Evolutionary conservation across 2,329 filamentous ascomycete genomes (phyloP).

Genomic region (Trichocomaceae sp.): DNA sequence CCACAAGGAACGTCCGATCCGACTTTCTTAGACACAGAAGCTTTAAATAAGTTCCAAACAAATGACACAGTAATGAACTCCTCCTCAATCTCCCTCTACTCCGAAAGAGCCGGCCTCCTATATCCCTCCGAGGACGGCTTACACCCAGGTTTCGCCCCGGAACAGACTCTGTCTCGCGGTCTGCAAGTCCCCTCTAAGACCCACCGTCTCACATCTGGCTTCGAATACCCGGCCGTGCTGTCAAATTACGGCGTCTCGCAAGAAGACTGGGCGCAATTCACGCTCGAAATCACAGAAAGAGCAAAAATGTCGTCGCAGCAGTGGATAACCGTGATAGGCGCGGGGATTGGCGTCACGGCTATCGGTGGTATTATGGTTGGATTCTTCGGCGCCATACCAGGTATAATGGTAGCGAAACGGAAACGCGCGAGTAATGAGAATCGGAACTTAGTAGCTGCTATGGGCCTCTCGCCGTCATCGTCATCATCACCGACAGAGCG

Average conservation of each 20-base stretch:
- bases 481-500: not conserved
- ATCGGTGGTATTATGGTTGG: constrained; percentile 28
- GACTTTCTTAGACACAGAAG: not conserved
- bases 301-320: constrained; percentile 24
- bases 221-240: constrained; percentile 25
- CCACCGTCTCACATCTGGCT: constrained; percentile 23
- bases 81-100: constrained; percentile 2
- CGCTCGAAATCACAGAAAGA: constrained; percentile 21
- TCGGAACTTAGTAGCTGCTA: constrained; percentile 21
- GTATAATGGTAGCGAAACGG: constrained; percentile 19
- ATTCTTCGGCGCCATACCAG: constrained; percentile 24
- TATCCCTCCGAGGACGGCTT: constrained; percentile 12
- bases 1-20: not conserved
- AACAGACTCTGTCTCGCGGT: constrained; percentile 18
- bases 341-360: constrained; percentile 24
- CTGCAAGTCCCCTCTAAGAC: constrained; percentile 27
- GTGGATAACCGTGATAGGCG: constrained; percentile 25
- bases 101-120: constrained; percentile 13
- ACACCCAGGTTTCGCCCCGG: constrained; percentile 18
- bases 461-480: constrained; percentile 9
- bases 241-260: constrained; percentile 17
- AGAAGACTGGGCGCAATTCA: constrained; percentile 24
- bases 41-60: not conserved
- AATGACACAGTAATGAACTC: constrained; percentile 1
- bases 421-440: constrained; percentile 20